Evolutionary conservation across 1,139 yeast species (phyloP).

Genomic region (Taphrina communis): DNA sequence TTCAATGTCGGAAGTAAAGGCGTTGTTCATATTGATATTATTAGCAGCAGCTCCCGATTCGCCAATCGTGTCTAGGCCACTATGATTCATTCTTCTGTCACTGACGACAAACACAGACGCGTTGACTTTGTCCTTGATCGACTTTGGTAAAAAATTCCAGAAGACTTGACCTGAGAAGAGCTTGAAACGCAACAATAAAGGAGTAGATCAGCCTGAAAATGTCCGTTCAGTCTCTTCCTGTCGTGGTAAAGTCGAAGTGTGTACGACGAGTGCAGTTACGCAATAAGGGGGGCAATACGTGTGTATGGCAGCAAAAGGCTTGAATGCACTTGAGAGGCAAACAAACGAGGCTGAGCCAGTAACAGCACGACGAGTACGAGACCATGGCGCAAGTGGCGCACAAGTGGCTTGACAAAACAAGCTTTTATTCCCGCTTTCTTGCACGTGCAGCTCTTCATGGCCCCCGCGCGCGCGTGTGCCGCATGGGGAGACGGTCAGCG

Average conservation of each 20-base stretch:
- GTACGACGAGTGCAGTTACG: too few species aligned
- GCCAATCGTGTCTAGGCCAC: conserved; percentile 1
- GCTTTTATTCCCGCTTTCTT: neutral
- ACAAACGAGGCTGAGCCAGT: neutral
- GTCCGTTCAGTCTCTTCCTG: too few species aligned
- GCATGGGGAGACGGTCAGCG: too few species aligned
- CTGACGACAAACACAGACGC: neutral
- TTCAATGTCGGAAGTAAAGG: conserved; percentile 21
- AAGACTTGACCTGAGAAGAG: neutral
- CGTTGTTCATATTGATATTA: neutral
- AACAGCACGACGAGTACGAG: neutral
- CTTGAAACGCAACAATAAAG: neutral
- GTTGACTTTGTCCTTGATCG: neutral
- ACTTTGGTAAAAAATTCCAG: neutral
- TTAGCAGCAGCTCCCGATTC: neutral
- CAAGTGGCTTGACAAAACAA: neutral
- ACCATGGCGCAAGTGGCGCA: neutral
- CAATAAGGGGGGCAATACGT: too few species aligned
- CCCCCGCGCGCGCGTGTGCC: too few species aligned
- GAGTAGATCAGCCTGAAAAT: neutral
- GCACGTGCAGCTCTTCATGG: too few species aligned
- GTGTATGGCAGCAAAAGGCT: too few species aligned
- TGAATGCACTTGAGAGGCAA: neutral
- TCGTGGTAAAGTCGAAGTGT: too few species aligned
- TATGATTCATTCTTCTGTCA: neutral